Percentiles rank a stretch among this genome's conserved stretches.
phyloP scores from a whole-genome alignment of 306 rosid species.

The Medicago truncatula region DNA sequence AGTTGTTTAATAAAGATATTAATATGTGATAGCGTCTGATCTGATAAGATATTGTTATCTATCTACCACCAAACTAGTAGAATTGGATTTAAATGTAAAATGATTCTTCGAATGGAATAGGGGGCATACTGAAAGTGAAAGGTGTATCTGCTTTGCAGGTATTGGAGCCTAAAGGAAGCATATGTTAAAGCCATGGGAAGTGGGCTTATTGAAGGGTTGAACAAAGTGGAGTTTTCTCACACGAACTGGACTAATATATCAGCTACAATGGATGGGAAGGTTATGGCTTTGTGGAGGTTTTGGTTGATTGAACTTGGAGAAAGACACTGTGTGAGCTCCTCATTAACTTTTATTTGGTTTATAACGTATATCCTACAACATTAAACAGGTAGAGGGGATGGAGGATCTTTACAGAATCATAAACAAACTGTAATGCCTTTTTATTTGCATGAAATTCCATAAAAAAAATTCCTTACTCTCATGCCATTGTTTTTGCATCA shows the following conservation, averaged over 20 bases:
- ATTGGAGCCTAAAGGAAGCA: conserved; percentile 93
- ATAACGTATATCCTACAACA: background rate
- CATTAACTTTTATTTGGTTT: background rate
- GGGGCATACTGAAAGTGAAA: conserved; percentile 12
- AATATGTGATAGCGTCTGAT: background rate
- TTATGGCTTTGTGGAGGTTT: conserved; percentile 73
- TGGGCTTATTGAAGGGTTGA: conserved; percentile 67
- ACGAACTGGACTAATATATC: conserved; percentile 62
- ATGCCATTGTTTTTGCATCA: background rate
- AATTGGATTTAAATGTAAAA: background rate
- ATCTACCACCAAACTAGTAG: no score
- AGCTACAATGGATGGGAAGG: conserved; percentile 58
- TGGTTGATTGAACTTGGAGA: conserved; percentile 74
- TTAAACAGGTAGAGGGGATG: background rate
- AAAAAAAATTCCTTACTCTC: no score
- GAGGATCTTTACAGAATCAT: background rate
- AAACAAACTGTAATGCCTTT: background rate
- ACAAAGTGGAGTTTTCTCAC: conserved; percentile 79
- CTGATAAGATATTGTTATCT: background rate
- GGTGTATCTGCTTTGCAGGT: conserved; percentile 55
- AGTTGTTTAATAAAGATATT: conserved; percentile 1
- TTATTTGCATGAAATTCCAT: no score
- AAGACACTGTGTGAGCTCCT: conserved; percentile 64
- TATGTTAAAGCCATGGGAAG: conserved; percentile 87
- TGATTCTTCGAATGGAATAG: conserved; percentile 15